A percentile compares a stretch with the other conserved stretches of the same genome.
phyloP scores from a whole-genome alignment of 768 basidiomycete genomes.

The Psilocybe cubensis region DNA sequence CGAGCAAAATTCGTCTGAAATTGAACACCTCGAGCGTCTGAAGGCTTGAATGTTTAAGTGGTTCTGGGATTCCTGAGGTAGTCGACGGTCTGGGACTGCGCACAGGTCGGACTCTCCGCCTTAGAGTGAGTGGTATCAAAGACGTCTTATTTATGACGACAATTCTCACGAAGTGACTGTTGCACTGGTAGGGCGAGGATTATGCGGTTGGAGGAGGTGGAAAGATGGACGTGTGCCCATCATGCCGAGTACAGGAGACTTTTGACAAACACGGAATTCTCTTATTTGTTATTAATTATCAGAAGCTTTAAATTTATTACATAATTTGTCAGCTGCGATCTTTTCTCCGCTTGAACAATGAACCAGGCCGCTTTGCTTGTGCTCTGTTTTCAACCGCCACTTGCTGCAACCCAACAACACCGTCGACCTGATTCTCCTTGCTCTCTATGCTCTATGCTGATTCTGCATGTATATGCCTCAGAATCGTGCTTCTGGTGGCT shows the following conservation, averaged over 20 bases:
- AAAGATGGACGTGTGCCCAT: not conserved
- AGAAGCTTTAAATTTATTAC: not conserved
- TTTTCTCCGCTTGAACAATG: no score
- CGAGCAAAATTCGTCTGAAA: not conserved
- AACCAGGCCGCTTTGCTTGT: no score
- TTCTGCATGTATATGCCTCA: no score
- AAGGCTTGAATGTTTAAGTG: not conserved
- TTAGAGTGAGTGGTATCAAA: not conserved
- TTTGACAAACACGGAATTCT: not conserved
- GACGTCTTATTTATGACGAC: not conserved
- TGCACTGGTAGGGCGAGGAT: not conserved
- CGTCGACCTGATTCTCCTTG: no score
- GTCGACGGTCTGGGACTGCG: not conserved
- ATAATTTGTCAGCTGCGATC: no score
- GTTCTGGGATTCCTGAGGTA: not conserved
- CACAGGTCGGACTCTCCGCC: not conserved
- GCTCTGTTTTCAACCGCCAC: no score
- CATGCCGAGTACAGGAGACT: not conserved
- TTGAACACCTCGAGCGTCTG: not conserved
- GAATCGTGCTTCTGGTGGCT: no score
- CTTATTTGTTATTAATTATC: not conserved
- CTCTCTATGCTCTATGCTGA: no score
- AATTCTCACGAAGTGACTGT: not conserved
- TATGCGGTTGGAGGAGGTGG: slow-evolving; percentile 10
- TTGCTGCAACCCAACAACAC: no score